Percentiles rank a stretch among this genome's conserved stretches.
Conservation (phyloP, 192 early-diverging fungal genomes). For the Backusella luteola region DNA sequence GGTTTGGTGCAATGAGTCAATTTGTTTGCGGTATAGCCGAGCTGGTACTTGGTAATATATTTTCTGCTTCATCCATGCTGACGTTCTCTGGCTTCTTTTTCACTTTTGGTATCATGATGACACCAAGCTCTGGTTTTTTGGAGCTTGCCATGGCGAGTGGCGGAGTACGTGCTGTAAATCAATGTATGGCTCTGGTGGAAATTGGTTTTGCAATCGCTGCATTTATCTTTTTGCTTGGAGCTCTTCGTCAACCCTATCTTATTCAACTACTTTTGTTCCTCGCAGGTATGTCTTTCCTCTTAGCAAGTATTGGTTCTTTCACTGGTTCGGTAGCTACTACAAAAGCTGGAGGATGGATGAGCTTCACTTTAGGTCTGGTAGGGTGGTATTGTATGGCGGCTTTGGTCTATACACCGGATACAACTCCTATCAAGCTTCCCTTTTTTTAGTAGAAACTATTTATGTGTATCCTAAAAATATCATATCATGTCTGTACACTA, state of each 20-base stretch:
- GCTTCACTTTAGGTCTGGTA: constrained; percentile 14
- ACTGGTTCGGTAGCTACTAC: not conserved
- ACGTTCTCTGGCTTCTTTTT: constrained; percentile 29
- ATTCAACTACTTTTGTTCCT: constrained; percentile 1
- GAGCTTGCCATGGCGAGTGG: not conserved
- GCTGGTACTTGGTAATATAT: constrained; percentile 20
- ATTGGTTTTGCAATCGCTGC: constrained; percentile 19
- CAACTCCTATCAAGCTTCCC: constrained; percentile 15
- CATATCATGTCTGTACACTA: too few species aligned
- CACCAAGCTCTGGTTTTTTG: constrained; percentile 17
- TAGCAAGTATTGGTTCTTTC: constrained; percentile 9
- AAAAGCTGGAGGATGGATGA: constrained; percentile 23
- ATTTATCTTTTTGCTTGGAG: constrained; percentile 26
- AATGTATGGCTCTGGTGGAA: constrained; percentile 8
- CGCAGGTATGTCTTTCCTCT: constrained; percentile 21
- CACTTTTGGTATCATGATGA: constrained; percentile 27
- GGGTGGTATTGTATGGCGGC: constrained; percentile 25
- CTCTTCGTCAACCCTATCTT: constrained; percentile 19
- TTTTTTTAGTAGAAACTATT: constrained; percentile 1
- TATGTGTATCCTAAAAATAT: too few species aligned
- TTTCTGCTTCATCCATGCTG: constrained; percentile 23
- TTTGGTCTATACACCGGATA: constrained; percentile 2
- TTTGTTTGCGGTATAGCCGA: constrained; percentile 21
- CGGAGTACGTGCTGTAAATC: not conserved
- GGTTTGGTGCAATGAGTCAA: constrained; percentile 18